Evolutionary conservation across 148 eudicot species (phyloP).

Genomic region (Silene latifolia): DNA sequence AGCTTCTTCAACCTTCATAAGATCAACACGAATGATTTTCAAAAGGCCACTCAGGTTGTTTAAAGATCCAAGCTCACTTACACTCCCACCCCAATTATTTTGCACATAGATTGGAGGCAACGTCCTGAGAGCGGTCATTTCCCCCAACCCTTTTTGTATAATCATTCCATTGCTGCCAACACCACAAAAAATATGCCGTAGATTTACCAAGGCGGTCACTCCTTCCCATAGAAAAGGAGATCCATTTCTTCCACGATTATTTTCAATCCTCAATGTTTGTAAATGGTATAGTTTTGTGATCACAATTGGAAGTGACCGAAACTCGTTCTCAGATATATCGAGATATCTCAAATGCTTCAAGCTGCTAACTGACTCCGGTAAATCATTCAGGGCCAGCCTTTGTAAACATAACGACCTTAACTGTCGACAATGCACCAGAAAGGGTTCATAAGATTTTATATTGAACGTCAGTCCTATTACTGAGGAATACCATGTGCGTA

Average conservation of each 20-base stretch:
- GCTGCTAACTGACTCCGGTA: background rate
- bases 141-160: background rate
- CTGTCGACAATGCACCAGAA: background rate
- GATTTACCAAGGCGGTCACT: slow-evolving; percentile 1
- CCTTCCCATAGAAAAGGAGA: background rate
- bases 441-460: background rate
- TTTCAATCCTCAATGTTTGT: slow-evolving; percentile 14
- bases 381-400: background rate
- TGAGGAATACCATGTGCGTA: background rate
- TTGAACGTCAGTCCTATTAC: background rate
- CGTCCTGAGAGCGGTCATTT: background rate
- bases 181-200: background rate
- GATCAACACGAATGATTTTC: background rate
- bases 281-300: slow-evolving; percentile 10
- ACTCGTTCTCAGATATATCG: background rate
- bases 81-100: background rate
- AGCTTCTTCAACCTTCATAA: background rate
- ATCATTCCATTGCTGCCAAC: background rate
- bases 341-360: slow-evolving; percentile 19
- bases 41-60: background rate
- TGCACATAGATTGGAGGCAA: background rate
- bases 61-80: background rate
- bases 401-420: slow-evolving; percentile 10
- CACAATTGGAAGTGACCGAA: background rate
- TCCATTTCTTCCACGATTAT: background rate